Percentiles rank a stretch among this genome's conserved stretches.
Conservation (phyloP, 208 protist species). For the Acanthamoeba lenticulata region DNA sequence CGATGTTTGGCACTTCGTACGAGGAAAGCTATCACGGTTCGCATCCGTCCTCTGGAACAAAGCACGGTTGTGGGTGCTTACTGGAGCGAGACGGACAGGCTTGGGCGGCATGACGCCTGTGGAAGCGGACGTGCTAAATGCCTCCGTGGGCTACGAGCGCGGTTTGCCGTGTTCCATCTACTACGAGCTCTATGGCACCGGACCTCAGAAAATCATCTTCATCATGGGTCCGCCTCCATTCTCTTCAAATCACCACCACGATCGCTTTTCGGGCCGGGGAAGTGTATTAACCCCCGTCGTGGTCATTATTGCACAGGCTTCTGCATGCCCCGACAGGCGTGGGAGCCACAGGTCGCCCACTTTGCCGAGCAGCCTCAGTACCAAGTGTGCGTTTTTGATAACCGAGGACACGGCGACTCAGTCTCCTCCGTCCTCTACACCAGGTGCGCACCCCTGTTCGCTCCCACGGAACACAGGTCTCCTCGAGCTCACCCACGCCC, state of each 20-base stretch:
- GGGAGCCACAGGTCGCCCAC: constrained; percentile 9
- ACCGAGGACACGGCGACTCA: background rate
- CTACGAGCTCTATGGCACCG: constrained; percentile 34
- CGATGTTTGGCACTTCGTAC: background rate
- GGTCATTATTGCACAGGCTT: background rate
- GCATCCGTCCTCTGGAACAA: background rate
- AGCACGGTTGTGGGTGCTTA: too few species aligned
- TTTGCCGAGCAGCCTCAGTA: background rate
- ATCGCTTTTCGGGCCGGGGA: background rate
- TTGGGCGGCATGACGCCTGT: background rate
- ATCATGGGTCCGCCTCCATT: constrained; percentile 7
- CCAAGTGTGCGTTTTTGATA: constrained; percentile 40
- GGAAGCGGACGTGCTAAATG: background rate
- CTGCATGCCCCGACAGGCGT: background rate
- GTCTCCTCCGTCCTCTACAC: constrained; percentile 3
- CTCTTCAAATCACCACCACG: background rate
- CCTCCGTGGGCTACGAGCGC: constrained; percentile 3
- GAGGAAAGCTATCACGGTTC: background rate
- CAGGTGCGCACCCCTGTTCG: background rate
- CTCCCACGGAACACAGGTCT: too few species aligned
- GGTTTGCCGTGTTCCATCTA: background rate
- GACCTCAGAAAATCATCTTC: constrained; percentile 16
- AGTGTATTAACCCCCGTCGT: background rate
- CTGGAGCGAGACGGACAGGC: background rate
- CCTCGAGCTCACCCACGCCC: too few species aligned